These are phyloP conservation scores for Straminergon stramineum DNA, from an alignment of 225 moss, liverwort and hornwort species.

Conservation along the genomic window DNA sequence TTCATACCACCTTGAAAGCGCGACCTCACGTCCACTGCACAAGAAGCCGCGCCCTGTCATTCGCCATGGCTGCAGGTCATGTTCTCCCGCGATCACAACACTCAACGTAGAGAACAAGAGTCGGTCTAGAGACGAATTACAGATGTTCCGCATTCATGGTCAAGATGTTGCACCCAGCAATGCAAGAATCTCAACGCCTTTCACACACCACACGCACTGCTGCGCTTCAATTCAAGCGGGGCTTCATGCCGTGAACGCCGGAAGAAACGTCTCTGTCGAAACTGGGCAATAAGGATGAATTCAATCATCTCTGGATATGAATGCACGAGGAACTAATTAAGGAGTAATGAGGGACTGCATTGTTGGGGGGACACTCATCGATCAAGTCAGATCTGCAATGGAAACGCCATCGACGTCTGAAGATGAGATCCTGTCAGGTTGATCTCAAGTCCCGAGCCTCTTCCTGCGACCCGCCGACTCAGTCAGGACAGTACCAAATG, in stretches of 20 bases:
- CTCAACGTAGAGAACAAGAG: background rate
- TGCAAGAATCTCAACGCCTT: background rate
- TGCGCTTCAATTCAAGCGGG: background rate
- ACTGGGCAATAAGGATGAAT: background rate
- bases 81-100: background rate
- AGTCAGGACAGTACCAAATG: background rate
- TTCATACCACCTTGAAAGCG: background rate
- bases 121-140: background rate
- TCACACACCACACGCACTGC: background rate
- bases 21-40: background rate
- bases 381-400: background rate
- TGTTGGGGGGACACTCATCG: background rate
- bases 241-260: background rate
- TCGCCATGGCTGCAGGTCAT: background rate
- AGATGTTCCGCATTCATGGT: background rate
- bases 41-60: background rate
- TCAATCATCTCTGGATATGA: background rate
- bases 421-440: background rate
- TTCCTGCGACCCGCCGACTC: background rate
- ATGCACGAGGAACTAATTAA: background rate
- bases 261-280: background rate
- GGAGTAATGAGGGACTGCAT: too few relatives aligned
- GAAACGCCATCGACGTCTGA: conserved; percentile 3
- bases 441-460: background rate
- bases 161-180: background rate